Base-by-base conservation (phyloP, 441 rosid species). In the Gossypium schwendimanii region DNA sequence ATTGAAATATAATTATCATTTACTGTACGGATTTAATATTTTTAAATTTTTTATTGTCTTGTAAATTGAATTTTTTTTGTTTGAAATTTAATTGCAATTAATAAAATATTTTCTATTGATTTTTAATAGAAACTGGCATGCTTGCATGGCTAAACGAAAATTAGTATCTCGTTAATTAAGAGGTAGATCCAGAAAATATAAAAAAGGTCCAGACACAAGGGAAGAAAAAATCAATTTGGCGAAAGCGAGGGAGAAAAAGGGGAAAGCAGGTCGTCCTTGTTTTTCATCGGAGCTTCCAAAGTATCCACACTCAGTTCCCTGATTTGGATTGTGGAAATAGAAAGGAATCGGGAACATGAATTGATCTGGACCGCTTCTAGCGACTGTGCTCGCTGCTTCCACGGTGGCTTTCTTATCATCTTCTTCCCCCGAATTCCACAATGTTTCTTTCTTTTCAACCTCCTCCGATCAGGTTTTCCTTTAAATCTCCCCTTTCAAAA, bases 381-480 rank as follows among this genome's bases (percentile, higher is more conserved):
- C 89, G 50, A 84, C 88, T 3, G 79, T 79, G 60, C 71, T 87
- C 24, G 90, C 91, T 39, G 87, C 91, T 20, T 87, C 92, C 62
- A 81, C 87, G 53, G 83, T 83, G 52, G 94, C 91, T 54, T 71
- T 92, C 57, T 65, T 80, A 21, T 82, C 83, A 36, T 78, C 89
- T 39, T 75, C 90, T n/a, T 54, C 82, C 23, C 39, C 76, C 0
- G 70, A n/a, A 18, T 71, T 64, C 17, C 68, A 28, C 31, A 73
- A 52, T 68, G 2, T 28, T 49, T 75, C 73, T 54, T 7, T 28
- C 47, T 15, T 17, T 65, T 36, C 71, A 44, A 54, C 36, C 6
- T 36, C 44, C 47, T 64, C 75, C 20, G 45, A 4, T 23, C 72
- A 78, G 88, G 84, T 85, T 18, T 9, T 73, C 5, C 52, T 2